A percentile compares a stretch with the other conserved stretches of the same genome.
Conservation (phyloP, 371 early-diverging fungal species). For the Haplosporangium sp. region DNA sequence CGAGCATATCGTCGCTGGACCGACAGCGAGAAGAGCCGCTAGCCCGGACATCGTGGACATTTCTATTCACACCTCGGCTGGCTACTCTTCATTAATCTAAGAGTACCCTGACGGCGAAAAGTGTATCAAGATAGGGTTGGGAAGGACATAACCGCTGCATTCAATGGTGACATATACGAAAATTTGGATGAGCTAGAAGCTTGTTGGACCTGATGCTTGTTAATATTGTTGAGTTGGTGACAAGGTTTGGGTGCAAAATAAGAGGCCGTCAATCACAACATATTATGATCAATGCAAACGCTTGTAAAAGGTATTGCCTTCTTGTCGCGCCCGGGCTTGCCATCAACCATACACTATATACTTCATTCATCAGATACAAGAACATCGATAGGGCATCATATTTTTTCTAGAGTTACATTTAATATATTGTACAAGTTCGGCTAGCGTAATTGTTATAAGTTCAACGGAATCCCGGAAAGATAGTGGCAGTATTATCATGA, state of each 20-base stretch:
- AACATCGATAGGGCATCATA: not conserved
- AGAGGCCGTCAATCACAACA: conserved; percentile 16
- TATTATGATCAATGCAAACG: conserved; percentile 24
- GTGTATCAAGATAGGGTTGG: conserved; percentile 82
- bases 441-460: too few species aligned
- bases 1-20: conserved; percentile 94
- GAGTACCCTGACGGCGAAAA: conserved; percentile 92
- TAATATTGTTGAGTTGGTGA: conserved; percentile 66
- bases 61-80: conserved; percentile 91
- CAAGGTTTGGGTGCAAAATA: conserved; percentile 55
- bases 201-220: conserved; percentile 75
- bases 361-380: not conserved
- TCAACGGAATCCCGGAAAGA: conserved; percentile 27
- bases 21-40: conserved; percentile 91
- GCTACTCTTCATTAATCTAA: conserved; percentile 89
- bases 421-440: conserved; percentile 36
- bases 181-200: conserved; percentile 83
- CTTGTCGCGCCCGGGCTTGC: too few species aligned
- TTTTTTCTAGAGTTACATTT: not conserved
- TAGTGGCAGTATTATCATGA: conserved; percentile 37
- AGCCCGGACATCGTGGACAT: conserved; percentile 84
- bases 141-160: conserved; percentile 85
- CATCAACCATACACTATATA: not conserved
- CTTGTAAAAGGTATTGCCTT: conserved; percentile 1
- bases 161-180: conserved; percentile 92